Evolutionary conservation across 2,329 filamentous ascomycete genomes (phyloP), one percentile per base, ranked within the genome.

Genomic region (Phyllosticta citriasiana): DNA sequence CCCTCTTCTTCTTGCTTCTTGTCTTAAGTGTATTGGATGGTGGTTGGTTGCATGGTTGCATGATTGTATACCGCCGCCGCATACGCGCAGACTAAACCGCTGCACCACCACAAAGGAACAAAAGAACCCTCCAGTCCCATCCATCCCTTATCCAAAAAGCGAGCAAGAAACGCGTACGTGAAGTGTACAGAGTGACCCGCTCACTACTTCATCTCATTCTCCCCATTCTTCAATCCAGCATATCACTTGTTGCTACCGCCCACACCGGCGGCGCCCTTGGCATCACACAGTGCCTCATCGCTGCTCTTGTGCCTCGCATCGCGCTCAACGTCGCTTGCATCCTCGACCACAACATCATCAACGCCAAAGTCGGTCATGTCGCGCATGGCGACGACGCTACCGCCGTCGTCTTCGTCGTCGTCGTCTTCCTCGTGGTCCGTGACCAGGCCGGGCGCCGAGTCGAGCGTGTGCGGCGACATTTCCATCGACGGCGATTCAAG

Each of bases 391-490:
- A 64, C 53, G 47, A 53, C 56, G 63, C 71, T 72, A 55, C 67
- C 69, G 53, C 71, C 68, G 55, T 74, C 70, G 25, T 69, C 72
- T 53, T 74, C 73, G 55, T 76, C 74, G 51, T 78, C 75, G 59
- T 78, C 77, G 61, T 80, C 76, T 30, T 78, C 78, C 61, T 80
- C 78, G 66, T 79, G 76, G 64, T 80, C 78, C 65, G 76, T 79
- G 40, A 80, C 76, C 63, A 80, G 68, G 25, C 78, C 78, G 16
- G 78, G 78, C 57, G 78, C 78, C 66, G 76, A 78, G 67, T 80
- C 78, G 59, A 76, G 74, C 2, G 77, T 76, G 62, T 79, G 72
- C 33, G 78, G 78, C 64, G 75, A 78, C 63, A 79, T 72, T 53
- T 74, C 74, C 65, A 73, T 68, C 52, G 71, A 58, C 25, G 60